Percentiles rank a stretch among this genome's conserved stretches.
phyloP scores from a whole-genome alignment of 768 basidiomycete species.

The Filobasidium floriforme region DNA sequence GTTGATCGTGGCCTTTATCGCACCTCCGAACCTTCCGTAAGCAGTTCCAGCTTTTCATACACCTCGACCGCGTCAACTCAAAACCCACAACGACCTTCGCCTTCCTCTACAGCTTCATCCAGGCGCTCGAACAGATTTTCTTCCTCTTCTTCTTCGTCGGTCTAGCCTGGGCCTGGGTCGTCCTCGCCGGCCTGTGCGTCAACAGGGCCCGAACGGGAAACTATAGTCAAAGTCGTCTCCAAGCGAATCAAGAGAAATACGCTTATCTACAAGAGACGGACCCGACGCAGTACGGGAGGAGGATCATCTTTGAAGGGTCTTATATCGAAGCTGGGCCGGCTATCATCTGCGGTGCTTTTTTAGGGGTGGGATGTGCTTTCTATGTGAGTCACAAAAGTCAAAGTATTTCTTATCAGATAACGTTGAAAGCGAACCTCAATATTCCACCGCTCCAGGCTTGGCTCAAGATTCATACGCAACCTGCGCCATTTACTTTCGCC shows the following conservation, averaged over 20 bases:
- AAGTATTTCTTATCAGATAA: too few relatives aligned
- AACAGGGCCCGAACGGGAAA: conserved; percentile 24
- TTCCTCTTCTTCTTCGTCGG: conserved; percentile 38
- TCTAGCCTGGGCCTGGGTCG: conserved; percentile 40
- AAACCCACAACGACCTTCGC: too few relatives aligned
- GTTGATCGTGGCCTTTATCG: conserved; percentile 33
- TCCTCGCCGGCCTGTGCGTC: conserved; percentile 37
- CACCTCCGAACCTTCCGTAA: conserved; percentile 34
- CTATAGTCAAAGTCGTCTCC: conserved; percentile 27
- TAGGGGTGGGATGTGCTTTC: conserved; percentile 33
- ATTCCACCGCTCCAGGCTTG: conserved; percentile 23
- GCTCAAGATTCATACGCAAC: conserved; percentile 40
- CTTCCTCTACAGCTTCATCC: conserved; percentile 23
- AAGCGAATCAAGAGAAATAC: conserved; percentile 18
- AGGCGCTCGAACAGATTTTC: conserved; percentile 35
- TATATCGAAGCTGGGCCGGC: conserved; percentile 39
- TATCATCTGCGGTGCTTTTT: conserved; percentile 33
- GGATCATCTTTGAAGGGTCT: conserved; percentile 36
- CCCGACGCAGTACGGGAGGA: conserved; percentile 11
- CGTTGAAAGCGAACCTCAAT: too few relatives aligned
- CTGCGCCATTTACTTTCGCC: conserved; percentile 39
- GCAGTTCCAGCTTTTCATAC: background rate
- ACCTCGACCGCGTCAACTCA: background rate
- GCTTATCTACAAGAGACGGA: conserved; percentile 20
- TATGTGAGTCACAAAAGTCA: conserved; percentile 26